phyloP scores from a whole-genome alignment of 768 basidiomycete species.

The Boletus vinaceobasis region DNA sequence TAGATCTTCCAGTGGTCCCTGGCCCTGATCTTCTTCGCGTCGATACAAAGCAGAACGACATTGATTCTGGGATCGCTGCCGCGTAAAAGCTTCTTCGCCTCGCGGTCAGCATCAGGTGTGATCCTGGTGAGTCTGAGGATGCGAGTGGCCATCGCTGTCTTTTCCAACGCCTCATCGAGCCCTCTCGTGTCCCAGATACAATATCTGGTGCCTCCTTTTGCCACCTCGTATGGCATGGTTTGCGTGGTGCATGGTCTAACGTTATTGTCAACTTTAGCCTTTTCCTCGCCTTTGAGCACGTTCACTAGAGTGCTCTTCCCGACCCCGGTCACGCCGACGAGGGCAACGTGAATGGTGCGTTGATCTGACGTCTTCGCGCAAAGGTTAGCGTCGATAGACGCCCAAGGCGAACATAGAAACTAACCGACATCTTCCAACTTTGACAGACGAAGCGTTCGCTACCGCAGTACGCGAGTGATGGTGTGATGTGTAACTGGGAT shows the following conservation, averaged over 20 bases:
- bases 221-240: slow-evolving; percentile 6
- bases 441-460: not conserved
- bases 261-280: slow-evolving; percentile 15
- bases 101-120: slow-evolving; percentile 12
- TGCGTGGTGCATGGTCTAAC: slow-evolving; percentile 20
- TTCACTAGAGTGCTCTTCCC: slow-evolving; percentile 30
- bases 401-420: not conserved
- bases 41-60: slow-evolving; percentile 23
- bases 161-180: slow-evolving; percentile 18
- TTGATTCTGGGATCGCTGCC: slow-evolving; percentile 9
- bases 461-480: not conserved
- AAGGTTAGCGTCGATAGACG: not conserved
- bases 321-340: slow-evolving; percentile 23
- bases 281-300: slow-evolving; percentile 14
- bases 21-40: slow-evolving; percentile 16
- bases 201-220: slow-evolving; percentile 4
- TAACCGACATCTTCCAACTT: slow-evolving; percentile 16
- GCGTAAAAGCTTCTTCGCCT: slow-evolving; percentile 16
- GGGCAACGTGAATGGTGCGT: slow-evolving; percentile 13
- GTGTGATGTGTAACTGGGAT: not conserved
- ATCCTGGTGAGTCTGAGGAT: not conserved
- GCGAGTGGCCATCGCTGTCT: not conserved
- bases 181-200: slow-evolving; percentile 27
- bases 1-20: slow-evolving; percentile 20
- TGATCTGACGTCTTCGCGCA: not conserved